A percentile compares a stretch with the other conserved stretches of the same genome.
Evolutionary conservation across 2,329 filamentous ascomycete genomes (phyloP).

Genomic region (Phaeoacremonium minimum): DNA sequence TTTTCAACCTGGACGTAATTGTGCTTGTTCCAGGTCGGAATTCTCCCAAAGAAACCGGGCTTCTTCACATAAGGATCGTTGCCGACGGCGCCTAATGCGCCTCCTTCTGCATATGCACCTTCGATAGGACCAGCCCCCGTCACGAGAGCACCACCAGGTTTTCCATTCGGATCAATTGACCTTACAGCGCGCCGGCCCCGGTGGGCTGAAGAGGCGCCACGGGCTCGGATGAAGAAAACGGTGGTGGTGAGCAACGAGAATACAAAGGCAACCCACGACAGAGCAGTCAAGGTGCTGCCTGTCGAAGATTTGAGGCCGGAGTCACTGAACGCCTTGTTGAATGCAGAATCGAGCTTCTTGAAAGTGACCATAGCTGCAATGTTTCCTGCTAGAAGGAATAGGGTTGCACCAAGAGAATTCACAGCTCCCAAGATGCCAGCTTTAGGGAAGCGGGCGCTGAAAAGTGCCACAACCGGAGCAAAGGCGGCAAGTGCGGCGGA

Average conservation of each 20-base stretch:
- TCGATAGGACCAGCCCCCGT: constrained; percentile 1
- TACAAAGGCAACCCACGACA: constrained; percentile 19
- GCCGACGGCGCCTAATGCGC: neutral
- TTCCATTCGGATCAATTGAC: neutral
- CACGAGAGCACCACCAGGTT: constrained; percentile 5
- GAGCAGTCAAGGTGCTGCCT: constrained; percentile 15
- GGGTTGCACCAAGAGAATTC: constrained; percentile 13
- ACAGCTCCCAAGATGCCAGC: constrained; percentile 11
- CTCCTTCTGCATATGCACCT: constrained; percentile 1
- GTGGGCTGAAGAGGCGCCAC: neutral
- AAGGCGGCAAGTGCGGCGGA: constrained; percentile 15
- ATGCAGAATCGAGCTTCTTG: constrained; percentile 13
- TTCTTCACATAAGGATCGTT: too few relatives aligned
- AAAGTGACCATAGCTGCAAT: constrained; percentile 19
- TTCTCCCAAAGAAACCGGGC: constrained; percentile 9
- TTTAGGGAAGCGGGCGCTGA: constrained; percentile 12
- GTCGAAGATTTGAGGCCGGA: constrained; percentile 17
- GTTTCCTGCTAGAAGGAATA: constrained; percentile 19
- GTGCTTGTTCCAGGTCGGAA: constrained; percentile 18
- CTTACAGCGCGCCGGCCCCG: neutral
- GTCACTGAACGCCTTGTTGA: constrained; percentile 18
- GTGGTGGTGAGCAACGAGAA: constrained; percentile 14
- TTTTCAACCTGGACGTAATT: constrained; percentile 25
- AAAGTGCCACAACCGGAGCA: constrained; percentile 14
- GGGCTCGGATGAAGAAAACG: constrained; percentile 8